A percentile compares a stretch with the other conserved stretches of the same genome.
These are phyloP conservation scores for Fusarium pseudograminearum DNA, from an alignment of 2,329 filamentous ascomycete genomes.

Conservation along the genomic window DNA sequence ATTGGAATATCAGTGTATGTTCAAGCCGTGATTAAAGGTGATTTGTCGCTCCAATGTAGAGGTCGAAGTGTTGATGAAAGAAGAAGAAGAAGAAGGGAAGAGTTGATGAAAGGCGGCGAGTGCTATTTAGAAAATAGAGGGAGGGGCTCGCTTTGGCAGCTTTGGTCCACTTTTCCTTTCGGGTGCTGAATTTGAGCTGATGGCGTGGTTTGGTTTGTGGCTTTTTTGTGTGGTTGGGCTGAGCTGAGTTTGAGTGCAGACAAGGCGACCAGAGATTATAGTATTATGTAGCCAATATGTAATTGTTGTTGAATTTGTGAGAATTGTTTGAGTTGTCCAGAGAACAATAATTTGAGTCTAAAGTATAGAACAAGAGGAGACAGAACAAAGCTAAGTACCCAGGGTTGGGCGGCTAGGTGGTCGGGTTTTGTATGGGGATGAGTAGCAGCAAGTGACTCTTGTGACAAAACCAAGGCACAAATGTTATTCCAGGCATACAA, in stretches of 20 bases:
- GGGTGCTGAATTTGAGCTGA: conserved; percentile 24
- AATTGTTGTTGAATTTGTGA: neutral
- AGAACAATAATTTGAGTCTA: conserved; percentile 3
- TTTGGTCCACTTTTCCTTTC: conserved; percentile 34
- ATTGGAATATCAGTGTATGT: conserved; percentile 31
- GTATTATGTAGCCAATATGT: neutral
- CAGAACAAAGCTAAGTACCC: conserved; percentile 4
- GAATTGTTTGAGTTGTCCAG: neutral
- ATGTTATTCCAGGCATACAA: conserved; percentile 6
- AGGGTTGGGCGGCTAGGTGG: neutral
- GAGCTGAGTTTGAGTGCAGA: conserved; percentile 4
- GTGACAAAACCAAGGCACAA: conserved; percentile 28
- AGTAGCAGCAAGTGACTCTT: conserved; percentile 19
- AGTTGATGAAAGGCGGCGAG: conserved; percentile 28
- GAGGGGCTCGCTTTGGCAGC: conserved; percentile 24
- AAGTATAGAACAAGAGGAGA: conserved; percentile 11
- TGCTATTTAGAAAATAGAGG: conserved; percentile 31
- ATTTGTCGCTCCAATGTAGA: conserved; percentile 22
- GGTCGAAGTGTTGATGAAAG: conserved; percentile 23
- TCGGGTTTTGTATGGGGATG: conserved; percentile 31
- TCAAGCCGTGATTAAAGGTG: conserved; percentile 16
- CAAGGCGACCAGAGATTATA: conserved; percentile 10
- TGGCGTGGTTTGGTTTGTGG: conserved; percentile 14
- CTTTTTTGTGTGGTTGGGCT: conserved; percentile 18
- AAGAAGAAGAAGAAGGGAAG: conserved; percentile 13